These are phyloP conservation scores for Chytriomyces confervae DNA, from an alignment of 192 early-diverging fungal species.

Conservation along the genomic window DNA sequence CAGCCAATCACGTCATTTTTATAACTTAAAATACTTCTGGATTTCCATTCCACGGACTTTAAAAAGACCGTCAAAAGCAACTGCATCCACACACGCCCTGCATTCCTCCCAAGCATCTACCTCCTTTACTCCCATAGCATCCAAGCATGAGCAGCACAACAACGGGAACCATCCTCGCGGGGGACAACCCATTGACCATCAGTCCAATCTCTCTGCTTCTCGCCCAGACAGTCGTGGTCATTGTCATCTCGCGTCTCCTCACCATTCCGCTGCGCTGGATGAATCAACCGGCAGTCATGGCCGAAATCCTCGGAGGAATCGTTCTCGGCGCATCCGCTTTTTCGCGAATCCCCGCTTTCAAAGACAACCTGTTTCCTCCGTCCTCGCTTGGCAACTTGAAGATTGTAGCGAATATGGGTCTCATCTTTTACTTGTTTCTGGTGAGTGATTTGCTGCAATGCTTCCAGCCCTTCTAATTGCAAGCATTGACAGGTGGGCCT, in stretches of 20 bases:
- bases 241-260: background rate
- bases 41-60: too few species aligned
- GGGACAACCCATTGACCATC: background rate
- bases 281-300: background rate
- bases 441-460: background rate
- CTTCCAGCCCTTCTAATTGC: background rate
- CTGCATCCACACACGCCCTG: too few species aligned
- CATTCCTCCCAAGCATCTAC: too few species aligned
- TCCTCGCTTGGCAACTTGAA: background rate
- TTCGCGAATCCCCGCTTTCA: background rate
- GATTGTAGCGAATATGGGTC: background rate
- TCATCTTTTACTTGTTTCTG: background rate
- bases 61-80: too few species aligned
- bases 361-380: background rate
- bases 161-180: too few species aligned
- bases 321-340: background rate
- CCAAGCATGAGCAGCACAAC: too few species aligned
- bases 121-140: too few species aligned
- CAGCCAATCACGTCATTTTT: too few species aligned
- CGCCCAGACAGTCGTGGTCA: background rate
- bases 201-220: background rate
- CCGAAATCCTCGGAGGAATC: background rate
- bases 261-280: background rate
- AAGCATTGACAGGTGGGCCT: slow-evolving; percentile 60
- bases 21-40: too few species aligned